These are phyloP conservation scores for Cladosporium sphaerospermum DNA, from an alignment of 2,329 filamentous ascomycete genomes.

Conservation along the genomic window DNA sequence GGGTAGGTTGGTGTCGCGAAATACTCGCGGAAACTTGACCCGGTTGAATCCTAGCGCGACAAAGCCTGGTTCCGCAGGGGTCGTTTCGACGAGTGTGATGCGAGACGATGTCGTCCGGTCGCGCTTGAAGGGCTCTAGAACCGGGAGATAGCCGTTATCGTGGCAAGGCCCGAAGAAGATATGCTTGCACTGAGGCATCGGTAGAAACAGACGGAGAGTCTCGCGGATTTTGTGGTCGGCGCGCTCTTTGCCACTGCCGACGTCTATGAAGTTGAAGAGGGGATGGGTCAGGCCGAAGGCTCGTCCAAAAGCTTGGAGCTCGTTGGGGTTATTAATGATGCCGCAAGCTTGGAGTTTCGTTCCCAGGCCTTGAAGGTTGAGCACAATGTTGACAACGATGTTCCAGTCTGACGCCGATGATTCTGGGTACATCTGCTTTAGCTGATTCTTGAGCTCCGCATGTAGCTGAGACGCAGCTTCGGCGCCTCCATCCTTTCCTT, in stretches of 20 bases:
- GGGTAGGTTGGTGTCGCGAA: slow-evolving; percentile 37
- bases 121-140: slow-evolving; percentile 41
- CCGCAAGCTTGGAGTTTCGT: slow-evolving; percentile 36
- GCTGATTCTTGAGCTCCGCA: slow-evolving; percentile 36
- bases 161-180: slow-evolving; percentile 44
- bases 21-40: slow-evolving; percentile 36
- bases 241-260: slow-evolving; percentile 41
- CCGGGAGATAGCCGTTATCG: slow-evolving; percentile 41
- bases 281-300: slow-evolving; percentile 40
- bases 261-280: slow-evolving; percentile 43
- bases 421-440: slow-evolving; percentile 36
- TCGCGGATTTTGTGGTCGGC: slow-evolving; percentile 43
- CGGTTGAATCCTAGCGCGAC: slow-evolving; percentile 35
- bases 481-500: slow-evolving; percentile 39
- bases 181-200: slow-evolving; percentile 39
- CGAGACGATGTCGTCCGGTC: slow-evolving; percentile 32
- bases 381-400: slow-evolving; percentile 42
- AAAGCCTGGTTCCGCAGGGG: slow-evolving; percentile 38
- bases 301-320: slow-evolving; percentile 39
- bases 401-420: slow-evolving; percentile 35
- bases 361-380: slow-evolving; percentile 42
- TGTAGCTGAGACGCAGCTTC: slow-evolving; percentile 41
- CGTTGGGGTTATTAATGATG: slow-evolving; percentile 34
- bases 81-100: slow-evolving; percentile 42
- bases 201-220: slow-evolving; percentile 41